Evolutionary conservation across 495 filamentous ascomycete genomes (phyloP).

Genomic region (Daldinia vernicosa): DNA sequence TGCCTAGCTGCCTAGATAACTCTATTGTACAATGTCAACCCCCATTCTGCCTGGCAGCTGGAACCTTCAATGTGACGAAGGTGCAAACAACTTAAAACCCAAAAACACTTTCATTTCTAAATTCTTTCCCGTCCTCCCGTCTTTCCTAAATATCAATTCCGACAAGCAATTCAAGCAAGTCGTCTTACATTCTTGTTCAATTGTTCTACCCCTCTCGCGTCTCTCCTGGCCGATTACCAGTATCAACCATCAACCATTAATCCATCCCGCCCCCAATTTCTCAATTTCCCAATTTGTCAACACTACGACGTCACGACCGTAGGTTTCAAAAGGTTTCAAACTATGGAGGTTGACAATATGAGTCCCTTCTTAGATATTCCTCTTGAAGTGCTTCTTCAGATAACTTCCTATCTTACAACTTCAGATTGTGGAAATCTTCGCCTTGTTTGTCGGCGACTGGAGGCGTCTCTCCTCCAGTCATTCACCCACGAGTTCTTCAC

Average conservation of each 20-base stretch:
- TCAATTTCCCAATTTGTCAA: background rate
- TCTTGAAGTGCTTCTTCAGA: slow-evolving; percentile 53
- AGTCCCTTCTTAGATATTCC: slow-evolving; percentile 42
- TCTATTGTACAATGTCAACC: background rate
- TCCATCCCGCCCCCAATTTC: background rate
- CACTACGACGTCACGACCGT: background rate
- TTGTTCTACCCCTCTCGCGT: background rate
- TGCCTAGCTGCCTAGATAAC: background rate
- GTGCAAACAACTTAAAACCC: background rate
- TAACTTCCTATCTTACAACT: slow-evolving; percentile 54
- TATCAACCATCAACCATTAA: background rate
- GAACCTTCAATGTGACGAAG: background rate
- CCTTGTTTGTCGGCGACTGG: slow-evolving; percentile 56
- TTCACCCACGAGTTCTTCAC: slow-evolving; percentile 65
- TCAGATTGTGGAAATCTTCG: slow-evolving; percentile 58
- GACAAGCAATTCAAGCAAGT: background rate
- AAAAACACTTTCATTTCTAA: background rate
- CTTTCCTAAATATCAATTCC: background rate
- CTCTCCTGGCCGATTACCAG: background rate
- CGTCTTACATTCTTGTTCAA: background rate
- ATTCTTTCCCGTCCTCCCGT: background rate
- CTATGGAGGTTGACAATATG: slow-evolving; percentile 4
- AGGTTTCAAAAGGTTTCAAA: background rate
- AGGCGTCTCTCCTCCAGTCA: slow-evolving; percentile 51
- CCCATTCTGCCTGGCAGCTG: background rate